A percentile compares a stretch with the other conserved stretches of the same genome.
These are phyloP conservation scores for Dissophora ornata DNA, from an alignment of 192 early-diverging fungal species.

Conservation along the genomic window DNA sequence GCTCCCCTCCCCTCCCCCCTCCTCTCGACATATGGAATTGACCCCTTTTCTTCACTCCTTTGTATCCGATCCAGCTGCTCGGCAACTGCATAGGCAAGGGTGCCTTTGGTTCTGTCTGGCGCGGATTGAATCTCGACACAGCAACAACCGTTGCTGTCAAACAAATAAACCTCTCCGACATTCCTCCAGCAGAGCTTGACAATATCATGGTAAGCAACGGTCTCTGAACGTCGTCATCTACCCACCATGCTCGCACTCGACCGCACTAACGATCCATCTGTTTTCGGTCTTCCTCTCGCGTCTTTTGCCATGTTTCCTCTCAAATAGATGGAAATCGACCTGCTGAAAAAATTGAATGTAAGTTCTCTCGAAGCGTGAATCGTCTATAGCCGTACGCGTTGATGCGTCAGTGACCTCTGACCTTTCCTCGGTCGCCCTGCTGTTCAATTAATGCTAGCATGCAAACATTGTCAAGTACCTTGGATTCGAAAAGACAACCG, in stretches of 20 bases:
- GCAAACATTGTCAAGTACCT: slow-evolving; percentile 75
- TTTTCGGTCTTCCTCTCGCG: background rate
- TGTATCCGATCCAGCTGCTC: slow-evolving; percentile 47
- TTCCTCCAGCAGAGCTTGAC: slow-evolving; percentile 48
- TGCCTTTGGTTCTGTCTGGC: slow-evolving; percentile 77
- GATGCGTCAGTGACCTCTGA: too few species aligned
- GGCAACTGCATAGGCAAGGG: slow-evolving; percentile 83
- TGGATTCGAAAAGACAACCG: slow-evolving; percentile 80
- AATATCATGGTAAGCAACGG: slow-evolving; percentile 57
- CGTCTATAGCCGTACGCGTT: too few species aligned
- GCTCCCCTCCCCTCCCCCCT: too few species aligned
- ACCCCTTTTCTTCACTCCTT: background rate
- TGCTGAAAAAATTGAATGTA: slow-evolving; percentile 62
- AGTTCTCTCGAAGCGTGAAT: too few species aligned
- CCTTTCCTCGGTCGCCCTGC: background rate
- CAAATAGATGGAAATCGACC: slow-evolving; percentile 65
- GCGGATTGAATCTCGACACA: slow-evolving; percentile 72
- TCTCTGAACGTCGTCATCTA: too few species aligned
- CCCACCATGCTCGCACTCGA: too few species aligned
- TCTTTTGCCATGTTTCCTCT: background rate
- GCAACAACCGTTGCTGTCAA: slow-evolving; percentile 80
- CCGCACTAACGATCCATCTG: background rate
- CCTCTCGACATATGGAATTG: too few species aligned
- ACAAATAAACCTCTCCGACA: slow-evolving; percentile 68
- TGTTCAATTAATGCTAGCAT: slow-evolving; percentile 48